Conservation (phyloP, 2,329 filamentous ascomycete species). For the Chaetomiaceae sp. region DNA sequence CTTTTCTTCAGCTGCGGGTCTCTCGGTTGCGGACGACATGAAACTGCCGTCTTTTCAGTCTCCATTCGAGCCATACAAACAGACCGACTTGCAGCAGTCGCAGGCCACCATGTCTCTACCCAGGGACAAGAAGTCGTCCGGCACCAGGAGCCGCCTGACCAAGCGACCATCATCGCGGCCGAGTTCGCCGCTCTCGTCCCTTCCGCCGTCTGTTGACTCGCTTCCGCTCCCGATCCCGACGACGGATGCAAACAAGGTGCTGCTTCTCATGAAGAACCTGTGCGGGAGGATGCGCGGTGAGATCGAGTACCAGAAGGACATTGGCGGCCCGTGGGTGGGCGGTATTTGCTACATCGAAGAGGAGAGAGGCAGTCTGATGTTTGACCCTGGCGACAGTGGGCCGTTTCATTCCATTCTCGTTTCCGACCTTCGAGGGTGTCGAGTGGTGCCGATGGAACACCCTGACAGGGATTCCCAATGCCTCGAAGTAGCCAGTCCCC, state of each 20-base stretch:
- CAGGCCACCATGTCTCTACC: slow-evolving; percentile 29
- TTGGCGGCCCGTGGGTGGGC: slow-evolving; percentile 58
- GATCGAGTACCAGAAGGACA: slow-evolving; percentile 64
- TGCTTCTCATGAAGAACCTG: slow-evolving; percentile 71
- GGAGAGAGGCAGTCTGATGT: slow-evolving; percentile 68
- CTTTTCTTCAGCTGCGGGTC: slow-evolving; percentile 59
- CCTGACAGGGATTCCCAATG: slow-evolving; percentile 44
- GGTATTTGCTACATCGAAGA: slow-evolving; percentile 78
- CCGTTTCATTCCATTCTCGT: slow-evolving; percentile 64
- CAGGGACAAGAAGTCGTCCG: slow-evolving; percentile 45
- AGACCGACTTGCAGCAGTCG: slow-evolving; percentile 35
- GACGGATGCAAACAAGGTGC: slow-evolving; percentile 65
- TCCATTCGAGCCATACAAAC: slow-evolving; percentile 36
- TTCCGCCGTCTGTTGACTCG: slow-evolving; percentile 56
- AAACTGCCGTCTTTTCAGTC: slow-evolving; percentile 35
- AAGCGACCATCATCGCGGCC: slow-evolving; percentile 55
- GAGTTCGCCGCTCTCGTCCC: slow-evolving; percentile 52
- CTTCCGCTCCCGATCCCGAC: slow-evolving; percentile 57
- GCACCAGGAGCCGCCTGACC: slow-evolving; percentile 45
- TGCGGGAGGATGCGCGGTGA: slow-evolving; percentile 77
- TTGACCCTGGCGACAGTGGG: slow-evolving; percentile 64
- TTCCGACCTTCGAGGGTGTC: slow-evolving; percentile 70
- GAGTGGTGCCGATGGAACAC: slow-evolving; percentile 54
- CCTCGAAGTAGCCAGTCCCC: slow-evolving; percentile 52
- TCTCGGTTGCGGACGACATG: slow-evolving; percentile 48